Conservation (phyloP, 176 grass and related monocot species). For the Themeda triandra region DNA sequence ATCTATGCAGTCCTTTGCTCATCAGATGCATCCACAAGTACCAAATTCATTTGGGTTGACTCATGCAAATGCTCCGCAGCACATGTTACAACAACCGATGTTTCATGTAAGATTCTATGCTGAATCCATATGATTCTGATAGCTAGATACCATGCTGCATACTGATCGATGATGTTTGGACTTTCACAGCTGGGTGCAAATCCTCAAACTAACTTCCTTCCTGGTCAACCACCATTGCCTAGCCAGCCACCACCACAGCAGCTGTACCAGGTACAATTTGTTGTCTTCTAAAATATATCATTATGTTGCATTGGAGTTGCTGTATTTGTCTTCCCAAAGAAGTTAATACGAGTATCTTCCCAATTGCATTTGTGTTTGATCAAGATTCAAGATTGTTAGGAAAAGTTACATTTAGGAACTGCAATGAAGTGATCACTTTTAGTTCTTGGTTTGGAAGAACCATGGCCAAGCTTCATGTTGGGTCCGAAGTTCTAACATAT, state of each 20-base stretch:
- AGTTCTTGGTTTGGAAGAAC: conserved; percentile 8
- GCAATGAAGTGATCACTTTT: background rate
- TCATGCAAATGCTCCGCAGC: conserved; percentile 55
- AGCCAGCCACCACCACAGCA: conserved; percentile 75
- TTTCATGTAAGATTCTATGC: conserved; percentile 68
- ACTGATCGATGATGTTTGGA: conserved; percentile 33
- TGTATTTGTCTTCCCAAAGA: conserved; percentile 7
- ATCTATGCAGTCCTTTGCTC: conserved; percentile 54
- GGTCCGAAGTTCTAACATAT: background rate
- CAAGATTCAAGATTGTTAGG: background rate
- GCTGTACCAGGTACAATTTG: conserved; percentile 71
- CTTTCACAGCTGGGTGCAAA: conserved; percentile 58
- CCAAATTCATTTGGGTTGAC: conserved; percentile 46
- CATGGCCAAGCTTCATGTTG: background rate
- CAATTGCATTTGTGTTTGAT: background rate
- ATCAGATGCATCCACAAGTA: conserved; percentile 59
- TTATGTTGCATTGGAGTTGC: background rate
- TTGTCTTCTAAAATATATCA: background rate
- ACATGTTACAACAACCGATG: conserved; percentile 59
- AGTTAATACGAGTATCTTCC: conserved; percentile 10
- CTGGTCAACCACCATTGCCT: conserved; percentile 63
- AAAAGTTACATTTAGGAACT: conserved; percentile 10
- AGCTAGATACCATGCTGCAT: background rate
- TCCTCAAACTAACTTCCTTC: conserved; percentile 67
- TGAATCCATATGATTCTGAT: conserved; percentile 16